Evolutionary conservation across 2,329 filamentous ascomycete genomes (phyloP), one percentile per base, ranked within the genome.

Genomic region (Bipolaris victoriae): DNA sequence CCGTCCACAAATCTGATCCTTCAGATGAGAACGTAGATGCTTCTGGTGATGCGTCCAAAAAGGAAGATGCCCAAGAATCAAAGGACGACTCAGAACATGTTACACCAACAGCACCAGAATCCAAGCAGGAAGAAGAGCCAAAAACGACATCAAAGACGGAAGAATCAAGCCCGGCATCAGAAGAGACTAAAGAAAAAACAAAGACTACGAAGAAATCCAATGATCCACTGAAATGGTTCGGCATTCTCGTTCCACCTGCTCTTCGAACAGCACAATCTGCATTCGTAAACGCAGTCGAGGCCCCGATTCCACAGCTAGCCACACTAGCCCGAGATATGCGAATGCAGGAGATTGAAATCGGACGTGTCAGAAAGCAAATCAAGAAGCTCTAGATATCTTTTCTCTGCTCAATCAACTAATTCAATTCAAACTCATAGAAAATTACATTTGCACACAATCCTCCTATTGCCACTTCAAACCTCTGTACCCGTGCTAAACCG

Each of bases 321-420:
- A 82, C 81, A 1, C 74, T 90, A n/a, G 80, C 82, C 35, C 80
- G 80, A 26, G 82, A 86, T 66, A 86, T 94, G 83, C 79, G 81
- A 13, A 76, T 77, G n/a, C 71, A 90, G 5, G 90, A 92, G 77
- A 86, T 88, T 49, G 84, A 89, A 63, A 86, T 94, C 52, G 81
- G 88, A 36, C 79, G 88, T 55, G 52, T 78, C 48, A 76, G 81
- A 63, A 85, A 84, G 66, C 70, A 73, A 20, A 69, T 82, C 5
- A 75, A 75, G 62, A 81, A 78, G 63, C 22, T 67, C 13, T 70
- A 55, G 36, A 40, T 31, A 13, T 7, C 10, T 43, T 4, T 43
- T 3, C 7, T 3, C 7, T 15, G 16, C 5, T 29, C 40, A 43
- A 43, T 2, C 20, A 26, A 9, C 29, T 31, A 3, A 13, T 26